These are phyloP conservation scores for Linnemannia schmuckeri DNA, from an alignment of 192 early-diverging fungal genomes.

Conservation along the genomic window DNA sequence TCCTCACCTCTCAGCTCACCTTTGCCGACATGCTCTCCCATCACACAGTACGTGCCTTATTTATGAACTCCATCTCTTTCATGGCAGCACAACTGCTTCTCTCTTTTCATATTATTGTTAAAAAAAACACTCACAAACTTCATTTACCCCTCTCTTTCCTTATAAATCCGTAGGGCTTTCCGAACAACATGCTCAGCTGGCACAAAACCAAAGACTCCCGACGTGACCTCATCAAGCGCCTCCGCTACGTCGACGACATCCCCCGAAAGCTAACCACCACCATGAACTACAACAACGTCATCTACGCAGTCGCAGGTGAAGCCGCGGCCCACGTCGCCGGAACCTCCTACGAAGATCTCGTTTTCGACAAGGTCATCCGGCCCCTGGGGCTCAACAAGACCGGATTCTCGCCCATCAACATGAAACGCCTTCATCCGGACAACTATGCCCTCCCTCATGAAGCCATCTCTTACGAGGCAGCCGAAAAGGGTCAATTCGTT, in stretches of 20 bases:
- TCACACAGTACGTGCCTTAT: constrained; percentile 6
- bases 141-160: background rate
- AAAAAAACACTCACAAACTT: background rate
- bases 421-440: constrained; percentile 4
- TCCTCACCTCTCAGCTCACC: constrained; percentile 10
- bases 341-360: constrained; percentile 8
- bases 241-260: constrained; percentile 2
- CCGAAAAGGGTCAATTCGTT: background rate
- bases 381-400: constrained; percentile 14
- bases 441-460: constrained; percentile 6
- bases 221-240: constrained; percentile 10
- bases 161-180: background rate
- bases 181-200: background rate
- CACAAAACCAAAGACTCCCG: background rate
- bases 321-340: constrained; percentile 14
- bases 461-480: constrained; percentile 5
- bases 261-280: background rate
- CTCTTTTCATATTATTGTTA: background rate
- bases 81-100: too few species aligned
- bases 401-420: constrained; percentile 1
- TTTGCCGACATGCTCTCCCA: constrained; percentile 16
- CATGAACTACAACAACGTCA: constrained; percentile 15
- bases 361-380: constrained; percentile 15
- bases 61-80: background rate
- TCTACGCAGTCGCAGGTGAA: constrained; percentile 28